Percentiles rank a stretch among this genome's conserved stretches.
Conservation (phyloP, 2,329 filamentous ascomycete genomes). For the Ophiostoma sp. region DNA sequence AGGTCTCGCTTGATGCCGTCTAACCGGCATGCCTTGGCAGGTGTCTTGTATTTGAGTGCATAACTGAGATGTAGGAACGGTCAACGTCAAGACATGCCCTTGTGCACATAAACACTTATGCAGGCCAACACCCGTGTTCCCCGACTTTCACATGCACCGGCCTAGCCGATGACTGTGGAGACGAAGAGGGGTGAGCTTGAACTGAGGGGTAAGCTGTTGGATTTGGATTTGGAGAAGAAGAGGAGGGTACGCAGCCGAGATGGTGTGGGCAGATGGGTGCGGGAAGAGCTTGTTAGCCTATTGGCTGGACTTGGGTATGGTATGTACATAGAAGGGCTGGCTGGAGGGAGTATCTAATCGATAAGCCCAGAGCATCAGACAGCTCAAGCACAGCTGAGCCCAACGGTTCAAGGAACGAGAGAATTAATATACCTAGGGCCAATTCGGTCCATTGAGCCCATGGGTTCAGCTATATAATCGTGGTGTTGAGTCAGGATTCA, state of each 20-base stretch:
- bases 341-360: no score
- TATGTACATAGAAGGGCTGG: no score
- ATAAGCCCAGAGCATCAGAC: no score
- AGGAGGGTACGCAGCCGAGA: background rate
- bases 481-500: no score
- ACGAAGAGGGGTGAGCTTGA: background rate
- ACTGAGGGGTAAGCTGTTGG: background rate
- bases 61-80: background rate
- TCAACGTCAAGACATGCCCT: background rate
- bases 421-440: no score
- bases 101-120: background rate
- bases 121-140: background rate
- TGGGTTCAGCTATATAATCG: no score
- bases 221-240: background rate
- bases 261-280: no score
- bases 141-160: slow-evolving; percentile 5
- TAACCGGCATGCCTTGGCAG: background rate
- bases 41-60: background rate
- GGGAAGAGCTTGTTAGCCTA: no score
- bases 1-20: background rate
- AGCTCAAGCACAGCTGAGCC: no score
- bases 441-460: no score
- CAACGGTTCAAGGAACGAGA: no score
- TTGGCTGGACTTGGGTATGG: no score
- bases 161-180: background rate